phyloP scores from a whole-genome alignment of 1,139 yeast genomes.

The Kodamaea sp. region DNA sequence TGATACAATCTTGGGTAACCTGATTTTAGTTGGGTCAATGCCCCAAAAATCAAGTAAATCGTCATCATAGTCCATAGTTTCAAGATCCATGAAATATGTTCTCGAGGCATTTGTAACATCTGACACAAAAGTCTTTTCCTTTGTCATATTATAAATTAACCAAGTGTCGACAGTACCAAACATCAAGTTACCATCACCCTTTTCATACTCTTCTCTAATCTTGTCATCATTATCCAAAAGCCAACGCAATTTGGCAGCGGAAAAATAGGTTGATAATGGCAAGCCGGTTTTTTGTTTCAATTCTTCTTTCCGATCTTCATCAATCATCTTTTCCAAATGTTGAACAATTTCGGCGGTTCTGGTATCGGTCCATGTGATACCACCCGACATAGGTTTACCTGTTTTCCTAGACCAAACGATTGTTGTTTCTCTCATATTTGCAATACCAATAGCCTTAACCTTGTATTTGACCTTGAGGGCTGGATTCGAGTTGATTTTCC shows the following conservation, averaged over 20 bases:
- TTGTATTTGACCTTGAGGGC: conserved; percentile 49
- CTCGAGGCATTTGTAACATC: conserved; percentile 92
- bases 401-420: conserved; percentile 84
- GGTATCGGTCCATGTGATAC: conserved; percentile 96
- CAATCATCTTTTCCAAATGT: conserved; percentile 54
- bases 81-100: conserved; percentile 85
- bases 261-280: conserved; percentile 87
- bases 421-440: conserved; percentile 95
- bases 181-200: conserved; percentile 70
- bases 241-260: conserved; percentile 91
- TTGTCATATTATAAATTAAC: conserved; percentile 83
- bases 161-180: conserved; percentile 95
- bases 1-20: conserved; percentile 77
- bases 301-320: conserved; percentile 56
- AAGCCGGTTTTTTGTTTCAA: conserved; percentile 73
- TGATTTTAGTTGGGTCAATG: conserved; percentile 64
- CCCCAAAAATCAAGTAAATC: conserved; percentile 75
- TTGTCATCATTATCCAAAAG: conserved; percentile 71
- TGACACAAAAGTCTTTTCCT: conserved; percentile 67
- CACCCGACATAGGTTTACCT: conserved; percentile 79
- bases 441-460: conserved; percentile 71
- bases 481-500: conserved; percentile 53
- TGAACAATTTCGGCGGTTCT: conserved; percentile 75
- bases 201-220: conserved; percentile 69
- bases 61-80: conserved; percentile 71